phyloP scores from a whole-genome alignment of 2,329 filamentous ascomycete species.

The Blastomyces percursus region DNA sequence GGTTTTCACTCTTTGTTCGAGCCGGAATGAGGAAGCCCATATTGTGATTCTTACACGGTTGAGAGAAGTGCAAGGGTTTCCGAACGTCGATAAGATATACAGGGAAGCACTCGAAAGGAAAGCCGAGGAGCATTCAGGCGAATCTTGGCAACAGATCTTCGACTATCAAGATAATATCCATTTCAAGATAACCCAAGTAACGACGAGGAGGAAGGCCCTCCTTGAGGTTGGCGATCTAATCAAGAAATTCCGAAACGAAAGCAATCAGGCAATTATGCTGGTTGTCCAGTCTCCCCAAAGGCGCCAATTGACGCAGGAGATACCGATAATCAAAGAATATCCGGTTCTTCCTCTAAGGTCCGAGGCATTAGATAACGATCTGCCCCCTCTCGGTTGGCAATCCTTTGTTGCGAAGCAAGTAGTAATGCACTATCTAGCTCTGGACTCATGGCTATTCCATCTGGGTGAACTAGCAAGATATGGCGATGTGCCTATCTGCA shows the following conservation, averaged over 20 bases:
- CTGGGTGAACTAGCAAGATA: slow-evolving; percentile 79
- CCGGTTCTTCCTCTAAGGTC: slow-evolving; percentile 72
- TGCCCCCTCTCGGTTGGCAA: slow-evolving; percentile 92
- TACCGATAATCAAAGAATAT: slow-evolving; percentile 73
- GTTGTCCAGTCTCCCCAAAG: slow-evolving; percentile 85
- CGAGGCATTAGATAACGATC: slow-evolving; percentile 70
- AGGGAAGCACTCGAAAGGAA: slow-evolving; percentile 56
- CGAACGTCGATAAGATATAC: slow-evolving; percentile 85
- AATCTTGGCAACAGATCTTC: slow-evolving; percentile 70
- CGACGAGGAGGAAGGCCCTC: slow-evolving; percentile 76
- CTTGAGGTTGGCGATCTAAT: slow-evolving; percentile 78
- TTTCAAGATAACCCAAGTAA: slow-evolving; percentile 80
- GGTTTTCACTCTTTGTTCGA: slow-evolving; percentile 88
- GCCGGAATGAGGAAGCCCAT: slow-evolving; percentile 64
- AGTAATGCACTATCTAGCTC: slow-evolving; percentile 78
- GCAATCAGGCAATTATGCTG: slow-evolving; percentile 66
- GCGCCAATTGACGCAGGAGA: slow-evolving; percentile 68
- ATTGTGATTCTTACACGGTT: slow-evolving; percentile 78
- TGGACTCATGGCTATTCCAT: slow-evolving; percentile 88
- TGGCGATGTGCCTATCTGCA: slow-evolving; percentile 88
- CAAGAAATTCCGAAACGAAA: slow-evolving; percentile 82
- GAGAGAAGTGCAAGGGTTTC: slow-evolving; percentile 72
- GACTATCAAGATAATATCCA: slow-evolving; percentile 74
- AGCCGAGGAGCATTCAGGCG: slow-evolving; percentile 52
- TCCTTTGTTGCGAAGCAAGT: slow-evolving; percentile 74